Conservation (phyloP, 2,329 filamentous ascomycete species). For the Uncinocarpus reesii region DNA sequence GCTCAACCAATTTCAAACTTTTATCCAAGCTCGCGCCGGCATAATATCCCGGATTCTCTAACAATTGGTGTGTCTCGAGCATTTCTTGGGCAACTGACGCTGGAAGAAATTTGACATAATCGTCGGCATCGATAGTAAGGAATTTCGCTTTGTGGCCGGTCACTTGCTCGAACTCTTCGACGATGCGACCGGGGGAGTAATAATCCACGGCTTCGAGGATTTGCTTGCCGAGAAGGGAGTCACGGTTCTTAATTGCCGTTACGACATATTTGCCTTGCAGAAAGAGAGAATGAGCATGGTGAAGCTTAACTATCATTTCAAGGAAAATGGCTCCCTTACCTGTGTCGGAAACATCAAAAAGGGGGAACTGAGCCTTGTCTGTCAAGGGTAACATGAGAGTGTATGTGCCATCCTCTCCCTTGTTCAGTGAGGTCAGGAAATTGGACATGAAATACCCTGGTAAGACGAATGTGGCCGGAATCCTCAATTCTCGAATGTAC, state of each 20-base stretch:
- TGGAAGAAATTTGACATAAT: conserved; percentile 23
- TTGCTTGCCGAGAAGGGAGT: conserved; percentile 35
- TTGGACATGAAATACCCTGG: conserved; percentile 40
- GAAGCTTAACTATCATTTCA: no score
- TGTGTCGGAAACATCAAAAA: conserved; percentile 39
- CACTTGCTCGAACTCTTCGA: conserved; percentile 30
- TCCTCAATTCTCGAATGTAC: conserved; percentile 28
- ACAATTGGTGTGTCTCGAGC: conserved; percentile 45
- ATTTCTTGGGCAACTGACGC: conserved; percentile 36
- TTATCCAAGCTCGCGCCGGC: conserved; percentile 31
- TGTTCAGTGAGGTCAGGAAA: conserved; percentile 26
- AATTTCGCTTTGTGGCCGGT: conserved; percentile 31
- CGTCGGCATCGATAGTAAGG: conserved; percentile 20
- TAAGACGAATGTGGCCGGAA: conserved; percentile 34
- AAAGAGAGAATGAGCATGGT: conserved; percentile 9
- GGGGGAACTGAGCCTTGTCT: conserved; percentile 31
- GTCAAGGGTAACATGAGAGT: conserved; percentile 21
- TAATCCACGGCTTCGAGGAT: conserved; percentile 38
- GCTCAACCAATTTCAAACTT: conserved; percentile 22
- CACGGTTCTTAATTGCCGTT: conserved; percentile 31
- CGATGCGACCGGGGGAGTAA: conserved; percentile 34
- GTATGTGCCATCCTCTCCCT: conserved; percentile 24
- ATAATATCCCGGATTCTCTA: conserved; percentile 46
- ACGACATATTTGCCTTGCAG: conserved; percentile 24
- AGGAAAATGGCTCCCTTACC: conserved; percentile 29